phyloP scores from a whole-genome alignment of 148 eudicot species.

The Chenopodium quinoa region DNA sequence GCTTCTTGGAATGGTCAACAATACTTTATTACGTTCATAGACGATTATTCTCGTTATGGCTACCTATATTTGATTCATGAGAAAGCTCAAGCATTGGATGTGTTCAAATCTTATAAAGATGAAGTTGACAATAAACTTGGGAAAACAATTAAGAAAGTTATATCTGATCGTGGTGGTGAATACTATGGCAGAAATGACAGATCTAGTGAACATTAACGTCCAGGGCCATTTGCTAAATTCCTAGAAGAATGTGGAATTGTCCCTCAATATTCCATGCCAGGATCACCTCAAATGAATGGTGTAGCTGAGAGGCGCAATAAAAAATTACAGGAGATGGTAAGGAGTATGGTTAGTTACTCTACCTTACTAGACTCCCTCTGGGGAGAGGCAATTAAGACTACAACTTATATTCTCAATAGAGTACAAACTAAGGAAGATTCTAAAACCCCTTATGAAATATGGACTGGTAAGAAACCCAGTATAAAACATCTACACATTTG shows the following conservation, averaged over 20 bases:
- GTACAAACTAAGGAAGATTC: background rate
- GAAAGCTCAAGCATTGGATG: background rate
- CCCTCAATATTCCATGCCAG: background rate
- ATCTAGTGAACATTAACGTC: background rate
- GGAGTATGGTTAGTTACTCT: conserved; percentile 10
- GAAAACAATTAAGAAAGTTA: background rate
- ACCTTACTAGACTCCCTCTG: background rate
- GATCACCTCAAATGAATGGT: background rate
- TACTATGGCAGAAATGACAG: background rate
- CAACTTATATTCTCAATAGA: background rate
- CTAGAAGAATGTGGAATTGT: background rate
- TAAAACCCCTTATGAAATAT: too few species aligned
- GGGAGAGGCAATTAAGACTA: background rate
- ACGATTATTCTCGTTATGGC: background rate
- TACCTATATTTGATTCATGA: background rate
- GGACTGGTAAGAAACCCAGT: too few species aligned
- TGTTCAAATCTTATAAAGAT: conserved; percentile 13
- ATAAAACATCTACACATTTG: too few species aligned
- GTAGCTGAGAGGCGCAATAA: conserved; percentile 5
- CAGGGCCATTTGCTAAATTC: background rate
- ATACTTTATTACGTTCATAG: conserved; percentile 13
- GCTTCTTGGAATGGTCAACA: conserved; percentile 17
- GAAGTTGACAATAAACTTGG: background rate
- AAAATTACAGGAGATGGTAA: conserved; percentile 2
- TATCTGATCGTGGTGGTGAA: background rate